Evolutionary conservation across 2,329 filamentous ascomycete genomes (phyloP).

Genomic region (Sphaerulina populicola): DNA sequence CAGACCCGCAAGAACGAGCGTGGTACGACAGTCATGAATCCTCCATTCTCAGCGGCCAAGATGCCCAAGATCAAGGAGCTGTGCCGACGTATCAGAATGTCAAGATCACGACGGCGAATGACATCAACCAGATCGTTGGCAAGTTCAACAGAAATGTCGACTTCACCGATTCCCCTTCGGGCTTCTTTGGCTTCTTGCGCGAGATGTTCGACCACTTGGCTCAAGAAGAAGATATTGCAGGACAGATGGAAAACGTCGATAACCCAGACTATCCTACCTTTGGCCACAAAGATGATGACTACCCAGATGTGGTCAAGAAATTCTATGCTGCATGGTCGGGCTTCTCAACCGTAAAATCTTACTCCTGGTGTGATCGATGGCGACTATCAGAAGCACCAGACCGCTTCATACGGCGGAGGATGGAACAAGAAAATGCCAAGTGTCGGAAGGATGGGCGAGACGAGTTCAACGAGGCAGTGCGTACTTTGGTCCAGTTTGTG

Average conservation of each 20-base stretch:
- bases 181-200: slow-evolving; percentile 75
- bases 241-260: slow-evolving; percentile 56
- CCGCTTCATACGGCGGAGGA: slow-evolving; percentile 67
- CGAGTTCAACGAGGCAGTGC: slow-evolving; percentile 88
- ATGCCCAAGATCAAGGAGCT: slow-evolving; percentile 41
- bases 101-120: slow-evolving; percentile 68
- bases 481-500: slow-evolving; percentile 77
- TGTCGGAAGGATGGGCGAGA: slow-evolving; percentile 70
- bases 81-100: slow-evolving; percentile 60
- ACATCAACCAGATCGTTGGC: slow-evolving; percentile 68
- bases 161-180: slow-evolving; percentile 68
- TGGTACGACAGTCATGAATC: slow-evolving; percentile 97
- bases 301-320: slow-evolving; percentile 64
- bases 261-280: slow-evolving; percentile 69
- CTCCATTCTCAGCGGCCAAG: slow-evolving; percentile 65
- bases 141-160: slow-evolving; percentile 70
- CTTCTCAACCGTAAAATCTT: slow-evolving; percentile 78
- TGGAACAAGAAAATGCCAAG: slow-evolving; percentile 93
- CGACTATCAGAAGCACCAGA: slow-evolving; percentile 79
- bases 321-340: slow-evolving; percentile 77
- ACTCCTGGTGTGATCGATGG: slow-evolving; percentile 83
- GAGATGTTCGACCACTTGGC: slow-evolving; percentile 73
- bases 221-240: slow-evolving; percentile 68
- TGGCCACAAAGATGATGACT: slow-evolving; percentile 64
- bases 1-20: slow-evolving; percentile 85